Evolutionary conservation across 2,329 filamentous ascomycete genomes (phyloP), one percentile per base, ranked within the genome.

Genomic region (Calonectria ilicicola): DNA sequence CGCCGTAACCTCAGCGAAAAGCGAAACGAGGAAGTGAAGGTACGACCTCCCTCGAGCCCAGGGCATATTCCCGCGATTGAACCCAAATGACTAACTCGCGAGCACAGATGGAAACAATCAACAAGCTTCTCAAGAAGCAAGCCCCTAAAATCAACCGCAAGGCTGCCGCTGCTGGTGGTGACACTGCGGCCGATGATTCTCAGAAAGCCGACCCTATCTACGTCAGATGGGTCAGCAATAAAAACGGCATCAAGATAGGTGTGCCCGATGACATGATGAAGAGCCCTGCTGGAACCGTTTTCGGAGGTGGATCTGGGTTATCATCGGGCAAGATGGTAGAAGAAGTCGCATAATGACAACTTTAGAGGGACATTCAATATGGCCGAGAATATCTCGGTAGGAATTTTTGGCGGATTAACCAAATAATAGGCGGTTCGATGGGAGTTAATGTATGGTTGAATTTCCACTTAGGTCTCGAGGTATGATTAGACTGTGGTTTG

Each of bases 121-220:
- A 97, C 87, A 95, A 96, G 80, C 91, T 97, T 2, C 91, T 97
- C 65, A 95, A 95, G 84, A 95, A 96, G 81, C 94, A 96, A 82
- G 93, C 94, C 1, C 93, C 94, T 27, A 96, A 96, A 83, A 91
- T 91, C 69, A 93, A 89, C 76, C 86, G 87, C 75, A 90, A 89
- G 76, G 87, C 83, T 38, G 87, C 81, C 53, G 81, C 78, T 70
- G 85, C 76, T 72, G 85, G 74, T 65, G 80, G 78, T 63, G 84
- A 82, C 1, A 87, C 88, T 2, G 5, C 17, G 17, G 53, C 42
- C 19, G 38, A 62, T 15, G 51, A 60, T 2, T 76, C 81, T 2
- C 85, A 86, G 44, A 90, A 86, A 74, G 85, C 92, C 0, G 88
- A 91, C 73, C 88, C 92, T 1, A 85, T 92, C 9, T 93, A 93